phyloP scores from a whole-genome alignment of 2,329 filamentous ascomycete genomes.

The Colletotrichum neosansevieriae region DNA sequence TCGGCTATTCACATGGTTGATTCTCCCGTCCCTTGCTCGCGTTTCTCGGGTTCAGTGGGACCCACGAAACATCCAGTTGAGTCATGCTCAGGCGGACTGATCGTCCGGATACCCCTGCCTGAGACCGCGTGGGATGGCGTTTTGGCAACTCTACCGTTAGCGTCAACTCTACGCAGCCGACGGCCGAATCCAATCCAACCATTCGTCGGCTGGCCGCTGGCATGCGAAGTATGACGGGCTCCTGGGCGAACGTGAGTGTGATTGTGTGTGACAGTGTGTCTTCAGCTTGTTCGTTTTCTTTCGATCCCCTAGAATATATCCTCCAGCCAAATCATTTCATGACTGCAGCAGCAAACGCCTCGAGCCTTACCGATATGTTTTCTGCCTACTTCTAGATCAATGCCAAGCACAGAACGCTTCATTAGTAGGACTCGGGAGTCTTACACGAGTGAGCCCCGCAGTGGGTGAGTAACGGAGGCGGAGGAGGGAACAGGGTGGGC shows the following conservation, averaged over 20 bases:
- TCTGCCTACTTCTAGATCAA: too few relatives aligned
- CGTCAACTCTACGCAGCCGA: constrained; percentile 13
- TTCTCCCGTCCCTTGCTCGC: too few relatives aligned
- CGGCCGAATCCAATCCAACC: not conserved
- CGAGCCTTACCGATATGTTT: too few relatives aligned
- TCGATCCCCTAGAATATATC: too few relatives aligned
- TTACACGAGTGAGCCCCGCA: not conserved
- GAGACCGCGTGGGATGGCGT: not conserved
- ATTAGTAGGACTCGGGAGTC: not conserved
- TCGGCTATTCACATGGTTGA: too few relatives aligned
- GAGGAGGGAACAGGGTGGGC: not conserved
- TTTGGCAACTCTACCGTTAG: constrained; percentile 11
- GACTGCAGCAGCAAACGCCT: too few relatives aligned
- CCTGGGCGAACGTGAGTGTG: too few relatives aligned
- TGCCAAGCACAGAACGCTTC: too few relatives aligned
- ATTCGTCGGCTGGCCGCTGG: not conserved
- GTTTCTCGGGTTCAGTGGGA: too few relatives aligned
- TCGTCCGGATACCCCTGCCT: not conserved
- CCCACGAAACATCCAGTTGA: not conserved
- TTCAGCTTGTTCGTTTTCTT: too few relatives aligned
- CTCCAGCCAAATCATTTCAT: too few relatives aligned
- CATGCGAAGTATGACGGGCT: not conserved
- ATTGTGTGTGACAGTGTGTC: too few relatives aligned
- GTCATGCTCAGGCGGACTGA: not conserved
- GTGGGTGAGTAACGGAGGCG: not conserved